Evolutionary conservation across 2,329 filamentous ascomycete genomes (phyloP).

Genomic region (Paramyrothecium roridum): DNA sequence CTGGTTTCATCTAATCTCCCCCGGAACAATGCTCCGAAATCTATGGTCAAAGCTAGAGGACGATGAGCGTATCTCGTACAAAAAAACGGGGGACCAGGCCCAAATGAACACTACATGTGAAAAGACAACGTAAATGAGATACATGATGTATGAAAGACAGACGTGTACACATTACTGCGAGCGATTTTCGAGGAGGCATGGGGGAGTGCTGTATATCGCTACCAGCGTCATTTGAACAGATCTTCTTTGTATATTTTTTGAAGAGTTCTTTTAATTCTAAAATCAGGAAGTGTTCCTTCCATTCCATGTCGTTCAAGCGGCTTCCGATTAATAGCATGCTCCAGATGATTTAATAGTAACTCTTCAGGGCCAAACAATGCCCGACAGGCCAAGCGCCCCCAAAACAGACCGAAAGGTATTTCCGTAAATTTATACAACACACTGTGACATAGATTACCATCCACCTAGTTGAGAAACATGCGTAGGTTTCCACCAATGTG

Average conservation of each 20-base stretch:
- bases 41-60: no score
- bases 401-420: no score
- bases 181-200: no score
- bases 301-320: no score
- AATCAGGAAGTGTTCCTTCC: no score
- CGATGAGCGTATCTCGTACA: not conserved
- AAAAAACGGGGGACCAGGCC: not conserved
- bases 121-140: not conserved
- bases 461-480: slow-evolving; percentile 66
- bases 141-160: no score
- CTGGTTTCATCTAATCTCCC: not conserved
- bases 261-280: not conserved
- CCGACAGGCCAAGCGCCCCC: no score
- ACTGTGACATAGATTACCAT: no score
- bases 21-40: no score
- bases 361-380: not conserved
- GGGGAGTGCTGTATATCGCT: not conserved
- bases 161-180: no score
- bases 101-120: not conserved
- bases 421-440: no score
- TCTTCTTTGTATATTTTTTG: not conserved
- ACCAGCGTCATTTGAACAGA: not conserved
- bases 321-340: not conserved
- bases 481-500: slow-evolving; percentile 84
- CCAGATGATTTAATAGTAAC: not conserved